These are phyloP conservation scores for Lindgomyces ingoldianus DNA, from an alignment of 495 filamentous ascomycete species.

Conservation along the genomic window DNA sequence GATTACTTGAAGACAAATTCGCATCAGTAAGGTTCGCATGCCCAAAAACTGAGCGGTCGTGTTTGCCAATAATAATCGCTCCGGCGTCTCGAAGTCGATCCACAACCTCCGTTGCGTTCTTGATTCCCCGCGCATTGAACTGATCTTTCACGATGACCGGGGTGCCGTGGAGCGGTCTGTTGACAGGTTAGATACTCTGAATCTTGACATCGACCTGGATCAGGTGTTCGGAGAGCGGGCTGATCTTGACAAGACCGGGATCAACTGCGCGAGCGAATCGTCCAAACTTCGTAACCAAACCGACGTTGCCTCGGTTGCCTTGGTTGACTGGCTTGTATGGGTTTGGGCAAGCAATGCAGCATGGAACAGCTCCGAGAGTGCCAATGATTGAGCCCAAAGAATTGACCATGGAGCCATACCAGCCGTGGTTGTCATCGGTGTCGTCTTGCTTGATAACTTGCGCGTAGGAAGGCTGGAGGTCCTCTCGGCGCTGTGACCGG, in stretches of 20 bases:
- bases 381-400: conserved; percentile 75
- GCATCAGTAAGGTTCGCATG: no score
- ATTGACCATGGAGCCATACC: conserved; percentile 92
- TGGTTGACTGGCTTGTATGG: conserved; percentile 91
- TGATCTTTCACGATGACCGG: no score
- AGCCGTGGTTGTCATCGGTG: conserved; percentile 74
- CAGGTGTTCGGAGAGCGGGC: conserved; percentile 85
- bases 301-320: conserved; percentile 93
- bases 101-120: no score
- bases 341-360: conserved; percentile 91
- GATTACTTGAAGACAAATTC: no score
- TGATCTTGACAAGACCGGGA: conserved; percentile 95
- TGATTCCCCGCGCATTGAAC: no score
- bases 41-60: no score
- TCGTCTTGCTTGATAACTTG: conserved; percentile 65
- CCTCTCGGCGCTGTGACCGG: conserved; percentile 75
- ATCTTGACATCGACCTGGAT: conserved; percentile 98
- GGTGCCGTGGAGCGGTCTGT: no score
- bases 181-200: conserved; percentile 94
- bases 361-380: conserved; percentile 82
- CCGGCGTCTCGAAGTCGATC: no score
- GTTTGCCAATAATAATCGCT: no score
- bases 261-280: conserved; percentile 96
- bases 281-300: conserved; percentile 92
- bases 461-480: conserved; percentile 89